Conservation (phyloP, 148 eudicot species). For the Arctostaphylos glauca region DNA sequence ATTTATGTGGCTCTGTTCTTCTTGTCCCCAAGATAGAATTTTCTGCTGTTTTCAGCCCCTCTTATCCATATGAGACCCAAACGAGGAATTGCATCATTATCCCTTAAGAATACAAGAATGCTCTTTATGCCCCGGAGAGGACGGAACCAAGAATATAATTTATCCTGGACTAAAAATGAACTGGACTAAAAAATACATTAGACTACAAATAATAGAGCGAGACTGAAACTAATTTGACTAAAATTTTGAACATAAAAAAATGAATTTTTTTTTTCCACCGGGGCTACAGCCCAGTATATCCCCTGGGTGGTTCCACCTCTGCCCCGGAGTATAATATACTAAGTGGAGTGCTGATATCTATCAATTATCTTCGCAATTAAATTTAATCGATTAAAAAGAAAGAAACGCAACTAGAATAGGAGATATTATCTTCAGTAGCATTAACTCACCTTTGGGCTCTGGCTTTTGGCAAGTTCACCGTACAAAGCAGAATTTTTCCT, state of each 20-base stretch:
- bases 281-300: too few relatives aligned
- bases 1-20: neutral
- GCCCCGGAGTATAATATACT: too few relatives aligned
- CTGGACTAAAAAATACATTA: too few relatives aligned
- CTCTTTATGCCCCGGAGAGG: neutral
- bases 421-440: neutral
- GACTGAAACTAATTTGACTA: too few relatives aligned
- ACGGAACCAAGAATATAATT: too few relatives aligned
- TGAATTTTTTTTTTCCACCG: too few relatives aligned
- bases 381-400: neutral
- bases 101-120: neutral
- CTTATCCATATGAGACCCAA: neutral
- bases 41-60: neutral
- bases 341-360: too few relatives aligned
- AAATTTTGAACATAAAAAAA: too few relatives aligned
- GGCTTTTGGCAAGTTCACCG: conserved; percentile 68
- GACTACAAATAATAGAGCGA: too few relatives aligned
- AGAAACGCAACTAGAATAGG: neutral
- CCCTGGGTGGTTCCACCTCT: too few relatives aligned
- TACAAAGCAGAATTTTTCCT: conserved; percentile 65
- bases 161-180: too few relatives aligned
- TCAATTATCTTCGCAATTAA: too few relatives aligned
- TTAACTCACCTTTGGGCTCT: conserved; percentile 71
- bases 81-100: neutral
- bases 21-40: neutral